These are phyloP conservation scores for Penicillium sclerotiorum DNA, from an alignment of 2,329 filamentous ascomycete genomes.

Conservation along the genomic window DNA sequence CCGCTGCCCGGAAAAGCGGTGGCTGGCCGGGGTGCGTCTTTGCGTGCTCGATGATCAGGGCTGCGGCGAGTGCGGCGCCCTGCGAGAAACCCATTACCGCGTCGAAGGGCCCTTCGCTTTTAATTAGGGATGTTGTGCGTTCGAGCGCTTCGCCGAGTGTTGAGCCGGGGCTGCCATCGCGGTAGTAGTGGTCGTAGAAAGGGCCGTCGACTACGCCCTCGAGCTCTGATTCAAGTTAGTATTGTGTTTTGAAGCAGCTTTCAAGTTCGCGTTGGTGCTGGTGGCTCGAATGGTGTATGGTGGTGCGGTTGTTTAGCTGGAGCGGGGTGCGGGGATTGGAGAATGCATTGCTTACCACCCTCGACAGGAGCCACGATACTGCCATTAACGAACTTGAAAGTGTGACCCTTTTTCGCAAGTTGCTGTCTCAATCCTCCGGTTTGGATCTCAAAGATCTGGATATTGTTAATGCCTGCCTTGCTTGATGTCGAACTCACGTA, in stretches of 20 bases:
- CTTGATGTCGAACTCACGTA: slow-evolving; percentile 13
- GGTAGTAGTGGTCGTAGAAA: slow-evolving; percentile 36
- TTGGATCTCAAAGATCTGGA: slow-evolving; percentile 39
- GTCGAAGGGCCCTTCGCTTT: slow-evolving; percentile 34
- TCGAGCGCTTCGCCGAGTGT: slow-evolving; percentile 30
- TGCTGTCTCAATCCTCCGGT: slow-evolving; percentile 32
- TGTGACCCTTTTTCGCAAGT: slow-evolving; percentile 31
- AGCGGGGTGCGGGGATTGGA: neutral
- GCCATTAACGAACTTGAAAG: slow-evolving; percentile 34
- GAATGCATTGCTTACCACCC: slow-evolving; percentile 23
- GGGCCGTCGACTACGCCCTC: slow-evolving; percentile 34
- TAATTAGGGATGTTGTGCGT: slow-evolving; percentile 24
- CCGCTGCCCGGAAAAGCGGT: slow-evolving; percentile 34
- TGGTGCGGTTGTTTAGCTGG: neutral
- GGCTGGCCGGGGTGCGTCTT: slow-evolving; percentile 18
- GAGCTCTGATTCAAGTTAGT: slow-evolving; percentile 25
- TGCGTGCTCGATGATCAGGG: slow-evolving; percentile 27
- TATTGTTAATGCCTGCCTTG: neutral
- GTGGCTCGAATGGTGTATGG: neutral
- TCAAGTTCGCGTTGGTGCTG: neutral
- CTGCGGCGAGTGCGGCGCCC: slow-evolving; percentile 32
- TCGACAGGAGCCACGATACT: slow-evolving; percentile 26
- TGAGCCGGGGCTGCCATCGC: slow-evolving; percentile 25
- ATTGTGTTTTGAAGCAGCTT: neutral
- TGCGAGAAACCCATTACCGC: slow-evolving; percentile 38